Percentiles rank a stretch among this genome's conserved stretches.
Evolutionary conservation across 2,329 filamentous ascomycete species (phyloP).

Genomic region (Phyllosticta capitalensis): DNA sequence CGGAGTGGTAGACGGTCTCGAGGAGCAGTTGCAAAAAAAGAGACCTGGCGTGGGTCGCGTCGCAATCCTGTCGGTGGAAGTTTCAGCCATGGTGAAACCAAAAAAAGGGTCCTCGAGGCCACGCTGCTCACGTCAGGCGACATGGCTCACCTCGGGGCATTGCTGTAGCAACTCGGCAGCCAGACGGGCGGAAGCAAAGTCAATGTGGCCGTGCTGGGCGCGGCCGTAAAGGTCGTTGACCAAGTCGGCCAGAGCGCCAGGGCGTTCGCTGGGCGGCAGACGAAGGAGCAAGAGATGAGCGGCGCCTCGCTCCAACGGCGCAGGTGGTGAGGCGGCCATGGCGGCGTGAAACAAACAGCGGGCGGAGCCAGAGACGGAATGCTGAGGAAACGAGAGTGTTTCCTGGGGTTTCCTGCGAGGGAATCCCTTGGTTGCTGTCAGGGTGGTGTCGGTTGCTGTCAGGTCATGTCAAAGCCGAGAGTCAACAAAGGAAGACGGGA

Average conservation of each 20-base stretch:
- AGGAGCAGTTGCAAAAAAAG: not conserved
- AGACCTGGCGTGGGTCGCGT: not conserved
- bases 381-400: not conserved
- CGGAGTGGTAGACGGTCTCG: slow-evolving; percentile 1
- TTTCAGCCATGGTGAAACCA: not conserved
- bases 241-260: slow-evolving; percentile 3
- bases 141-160: slow-evolving; percentile 12
- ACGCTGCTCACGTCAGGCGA: slow-evolving; percentile 5
- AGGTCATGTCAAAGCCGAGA: not conserved
- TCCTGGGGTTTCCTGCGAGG: not conserved
- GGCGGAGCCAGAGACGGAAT: not conserved
- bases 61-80: slow-evolving; percentile 10
- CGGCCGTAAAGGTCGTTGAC: slow-evolving; percentile 1
- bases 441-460: not conserved
- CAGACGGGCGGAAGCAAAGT: slow-evolving; percentile 2
- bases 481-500: not conserved
- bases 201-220: not conserved
- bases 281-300: slow-evolving; percentile 11
- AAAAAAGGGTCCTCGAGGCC: slow-evolving; percentile 2
- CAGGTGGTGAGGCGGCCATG: not conserved
- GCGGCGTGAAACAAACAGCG: not conserved
- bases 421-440: not conserved
- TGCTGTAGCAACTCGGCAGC: slow-evolving; percentile 7
- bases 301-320: not conserved
- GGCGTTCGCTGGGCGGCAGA: slow-evolving; percentile 3